Conservation (phyloP, 2,329 filamentous ascomycete species). For the Davidsoniella virescens region DNA sequence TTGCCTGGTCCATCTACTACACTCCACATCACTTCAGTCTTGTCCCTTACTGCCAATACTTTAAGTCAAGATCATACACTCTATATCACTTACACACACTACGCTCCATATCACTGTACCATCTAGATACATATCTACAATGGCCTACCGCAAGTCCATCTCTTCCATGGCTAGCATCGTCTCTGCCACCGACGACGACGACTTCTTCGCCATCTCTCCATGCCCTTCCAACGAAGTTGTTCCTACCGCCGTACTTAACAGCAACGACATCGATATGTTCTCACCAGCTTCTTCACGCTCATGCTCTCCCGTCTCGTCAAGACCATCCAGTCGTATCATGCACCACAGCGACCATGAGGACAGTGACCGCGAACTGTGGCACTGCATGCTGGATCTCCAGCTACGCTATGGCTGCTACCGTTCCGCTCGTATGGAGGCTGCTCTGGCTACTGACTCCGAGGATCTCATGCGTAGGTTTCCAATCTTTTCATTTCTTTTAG, state of each 20-base stretch:
- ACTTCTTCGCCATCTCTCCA: slow-evolving; percentile 12
- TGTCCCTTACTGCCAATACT: background rate
- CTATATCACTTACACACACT: background rate
- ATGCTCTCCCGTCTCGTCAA: background rate
- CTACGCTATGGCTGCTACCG: slow-evolving; percentile 32
- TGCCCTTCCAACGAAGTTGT: slow-evolving; percentile 1
- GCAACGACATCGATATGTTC: background rate
- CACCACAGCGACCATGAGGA: background rate
- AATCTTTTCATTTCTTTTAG: background rate
- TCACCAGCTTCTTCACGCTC: slow-evolving; percentile 4
- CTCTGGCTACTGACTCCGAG: slow-evolving; percentile 24
- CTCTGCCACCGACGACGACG: slow-evolving; percentile 1
- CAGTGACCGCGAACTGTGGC: slow-evolving; percentile 23
- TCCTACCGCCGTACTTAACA: background rate
- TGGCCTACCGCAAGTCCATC: slow-evolving; percentile 8
- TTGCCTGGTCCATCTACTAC: background rate
- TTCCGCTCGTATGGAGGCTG: slow-evolving; percentile 32
- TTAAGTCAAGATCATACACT: background rate
- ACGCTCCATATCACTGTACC: background rate
- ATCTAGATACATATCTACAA: background rate
- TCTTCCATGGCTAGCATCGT: slow-evolving; percentile 3
- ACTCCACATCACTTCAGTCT: background rate
- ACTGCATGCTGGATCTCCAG: slow-evolving; percentile 33
- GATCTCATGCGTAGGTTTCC: slow-evolving; percentile 28
- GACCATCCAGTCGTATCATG: background rate